Evolutionary conservation across 768 basidiomycete genomes (phyloP), one percentile per base, ranked within the genome.

Genomic region (Pleurotus giganteus): DNA sequence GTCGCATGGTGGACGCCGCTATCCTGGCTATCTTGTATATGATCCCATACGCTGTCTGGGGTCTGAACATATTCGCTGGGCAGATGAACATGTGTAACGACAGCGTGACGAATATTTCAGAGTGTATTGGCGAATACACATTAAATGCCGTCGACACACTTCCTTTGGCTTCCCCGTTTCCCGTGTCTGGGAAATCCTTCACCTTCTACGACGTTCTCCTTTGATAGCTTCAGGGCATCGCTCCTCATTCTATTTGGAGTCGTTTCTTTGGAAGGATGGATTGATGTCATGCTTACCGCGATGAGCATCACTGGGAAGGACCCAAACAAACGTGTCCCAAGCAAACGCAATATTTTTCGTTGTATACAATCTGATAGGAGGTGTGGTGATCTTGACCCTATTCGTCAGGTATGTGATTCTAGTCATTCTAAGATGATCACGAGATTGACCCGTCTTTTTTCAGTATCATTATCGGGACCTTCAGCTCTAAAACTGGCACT

Each of bases 401-500:
- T 94, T 95, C 70, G 82, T 97, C 70, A 92, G 91, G 94, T 91
- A 65, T 60, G 79, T 65, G 7, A 5, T 57, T 41, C n/a, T n/a
- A n/a, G n/a, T n/a, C n/a, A n/a, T n/a, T n/a, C n/a, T n/a, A n/a
- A n/a, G n/a, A n/a, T 53, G 26, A 29, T 36, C 37, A 41, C 37
- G 47, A 32, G 61, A 23, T 65, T n/a, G n/a, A n/a, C n/a, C n/a
- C n/a, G n/a, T n/a, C 45, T 58, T 44, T 57, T 54, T 56, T 13
- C 56, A 96, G 93, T 77, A 91, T 98, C 68, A 97, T 98, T 71
- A 97, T 98, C 65, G 88, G 87, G 43, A 95, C 95, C 68, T 97
- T 97, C 71, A 86, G 85, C 46, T 81, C 85, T 2, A 86, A 88
- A 58, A 94, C 93, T 2, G 95, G 95, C 13, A 82, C 84, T 3